Evolutionary conservation across 2,329 filamentous ascomycete genomes (phyloP).

Genomic region (Ceratocystis eucalypticola): DNA sequence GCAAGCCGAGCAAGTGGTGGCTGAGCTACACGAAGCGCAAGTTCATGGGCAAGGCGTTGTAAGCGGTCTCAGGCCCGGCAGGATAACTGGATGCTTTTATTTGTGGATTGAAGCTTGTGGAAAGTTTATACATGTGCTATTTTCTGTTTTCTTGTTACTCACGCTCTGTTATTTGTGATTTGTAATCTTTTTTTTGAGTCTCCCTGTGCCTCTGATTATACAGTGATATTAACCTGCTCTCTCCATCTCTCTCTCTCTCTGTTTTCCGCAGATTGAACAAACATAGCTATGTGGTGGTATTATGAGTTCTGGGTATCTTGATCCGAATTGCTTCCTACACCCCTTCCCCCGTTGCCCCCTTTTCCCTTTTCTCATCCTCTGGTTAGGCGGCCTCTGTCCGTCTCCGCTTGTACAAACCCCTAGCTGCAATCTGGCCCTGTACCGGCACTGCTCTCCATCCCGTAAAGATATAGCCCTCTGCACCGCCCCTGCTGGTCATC

Average conservation of each 20-base stretch:
- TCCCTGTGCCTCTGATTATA: background rate
- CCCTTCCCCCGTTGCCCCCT: background rate
- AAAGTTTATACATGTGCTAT: background rate
- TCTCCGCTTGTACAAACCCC: slow-evolving; percentile 63
- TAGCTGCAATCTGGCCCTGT: slow-evolving; percentile 65
- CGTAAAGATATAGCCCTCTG: slow-evolving; percentile 83
- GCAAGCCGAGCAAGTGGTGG: slow-evolving; percentile 80
- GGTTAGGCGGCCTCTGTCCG: slow-evolving; percentile 35
- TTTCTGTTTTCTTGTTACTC: background rate
- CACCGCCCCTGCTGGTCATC: slow-evolving; percentile 79
- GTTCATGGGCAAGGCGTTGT: slow-evolving; percentile 95
- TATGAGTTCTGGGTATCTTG: slow-evolving; percentile 5
- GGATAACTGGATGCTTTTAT: background rate
- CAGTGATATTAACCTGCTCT: background rate
- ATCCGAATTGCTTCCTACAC: background rate
- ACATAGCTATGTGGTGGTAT: slow-evolving; percentile 3
- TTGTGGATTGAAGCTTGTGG: slow-evolving; percentile 1
- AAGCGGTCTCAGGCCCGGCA: slow-evolving; percentile 22
- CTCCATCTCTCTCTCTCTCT: background rate
- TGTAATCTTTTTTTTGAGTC: background rate
- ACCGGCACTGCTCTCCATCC: slow-evolving; percentile 69
- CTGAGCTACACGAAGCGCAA: slow-evolving; percentile 97
- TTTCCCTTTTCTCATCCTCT: background rate
- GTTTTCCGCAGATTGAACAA: background rate
- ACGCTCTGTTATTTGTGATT: background rate